These are phyloP conservation scores for Asterochloris erici DNA, from an alignment of 139 green algal genomes.

Conservation along the genomic window DNA sequence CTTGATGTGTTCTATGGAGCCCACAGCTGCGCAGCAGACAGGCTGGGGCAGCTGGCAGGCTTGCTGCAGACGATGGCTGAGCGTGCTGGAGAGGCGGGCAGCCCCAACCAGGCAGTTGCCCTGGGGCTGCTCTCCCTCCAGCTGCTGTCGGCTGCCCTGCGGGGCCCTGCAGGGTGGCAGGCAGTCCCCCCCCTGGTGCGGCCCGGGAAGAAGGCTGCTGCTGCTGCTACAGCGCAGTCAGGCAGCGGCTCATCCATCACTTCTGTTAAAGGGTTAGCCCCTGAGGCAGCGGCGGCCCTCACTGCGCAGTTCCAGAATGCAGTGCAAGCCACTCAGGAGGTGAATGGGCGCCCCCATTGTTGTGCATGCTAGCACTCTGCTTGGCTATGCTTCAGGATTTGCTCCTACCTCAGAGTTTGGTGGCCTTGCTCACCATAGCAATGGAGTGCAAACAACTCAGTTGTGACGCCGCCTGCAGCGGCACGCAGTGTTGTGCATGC, in stretches of 20 bases:
- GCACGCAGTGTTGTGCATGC: neutral
- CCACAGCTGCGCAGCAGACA: no score
- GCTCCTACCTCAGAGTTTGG: no score
- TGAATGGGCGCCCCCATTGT: no score
- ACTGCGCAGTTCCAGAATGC: neutral
- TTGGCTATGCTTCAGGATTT: no score
- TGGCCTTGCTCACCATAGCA: no score
- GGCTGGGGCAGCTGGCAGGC: no score
- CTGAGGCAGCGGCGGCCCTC: neutral
- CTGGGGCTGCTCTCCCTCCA: slow-evolving; percentile 13
- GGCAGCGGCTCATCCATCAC: neutral
- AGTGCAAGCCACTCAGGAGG: neutral
- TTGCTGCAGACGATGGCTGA: no score
- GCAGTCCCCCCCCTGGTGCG: neutral
- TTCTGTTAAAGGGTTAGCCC: neutral
- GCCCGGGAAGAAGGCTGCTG: neutral
- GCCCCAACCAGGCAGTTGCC: no score
- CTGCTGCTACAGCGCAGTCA: neutral
- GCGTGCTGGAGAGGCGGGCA: no score
- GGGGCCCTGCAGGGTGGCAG: neutral
- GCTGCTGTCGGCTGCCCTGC: neutral
- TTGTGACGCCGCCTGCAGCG: neutral
- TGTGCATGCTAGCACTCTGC: no score
- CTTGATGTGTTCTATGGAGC: no score
- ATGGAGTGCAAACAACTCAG: no score